These are phyloP conservation scores for Xylaria hypoxylon DNA, from an alignment of 2,329 filamentous ascomycete genomes.

Conservation along the genomic window DNA sequence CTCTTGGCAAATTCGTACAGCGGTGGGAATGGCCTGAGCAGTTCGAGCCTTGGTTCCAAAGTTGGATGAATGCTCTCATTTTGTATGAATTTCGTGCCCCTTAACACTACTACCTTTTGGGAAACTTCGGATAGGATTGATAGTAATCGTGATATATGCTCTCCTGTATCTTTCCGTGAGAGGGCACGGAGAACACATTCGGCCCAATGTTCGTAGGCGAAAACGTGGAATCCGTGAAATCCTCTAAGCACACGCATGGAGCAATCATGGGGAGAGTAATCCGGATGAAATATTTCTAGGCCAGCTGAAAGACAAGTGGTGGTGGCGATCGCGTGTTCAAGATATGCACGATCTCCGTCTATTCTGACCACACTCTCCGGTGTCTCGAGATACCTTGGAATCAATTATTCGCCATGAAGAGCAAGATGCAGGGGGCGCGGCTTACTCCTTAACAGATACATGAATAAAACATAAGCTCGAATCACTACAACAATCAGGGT, in stretches of 20 bases:
- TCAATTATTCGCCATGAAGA: neutral
- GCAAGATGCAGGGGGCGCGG: neutral
- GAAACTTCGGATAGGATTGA: conserved; percentile 2
- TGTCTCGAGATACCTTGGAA: conserved; percentile 13
- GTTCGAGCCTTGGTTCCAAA: conserved; percentile 19
- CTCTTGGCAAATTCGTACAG: conserved; percentile 1
- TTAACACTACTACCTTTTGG: conserved; percentile 1
- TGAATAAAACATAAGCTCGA: conserved; percentile 27
- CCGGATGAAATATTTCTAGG: conserved; percentile 10
- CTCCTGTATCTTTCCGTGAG: neutral
- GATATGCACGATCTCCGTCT: conserved; percentile 7
- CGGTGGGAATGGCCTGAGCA: conserved; percentile 2
- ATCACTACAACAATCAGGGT: neutral
- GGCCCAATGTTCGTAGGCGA: conserved; percentile 22
- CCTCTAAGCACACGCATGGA: conserved; percentile 13
- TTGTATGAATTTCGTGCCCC: neutral
- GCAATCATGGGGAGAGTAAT: neutral
- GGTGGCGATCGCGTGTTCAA: conserved; percentile 25
- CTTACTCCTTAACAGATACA: conserved; percentile 26
- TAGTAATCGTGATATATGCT: neutral
- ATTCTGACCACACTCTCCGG: conserved; percentile 10
- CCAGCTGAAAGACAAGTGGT: conserved; percentile 21
- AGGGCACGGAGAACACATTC: conserved; percentile 22
- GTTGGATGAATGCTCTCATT: neutral
- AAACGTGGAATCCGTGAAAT: conserved; percentile 23